Conservation (phyloP, 2,329 filamentous ascomycete genomes). For the Arthrinium puccinioides region DNA sequence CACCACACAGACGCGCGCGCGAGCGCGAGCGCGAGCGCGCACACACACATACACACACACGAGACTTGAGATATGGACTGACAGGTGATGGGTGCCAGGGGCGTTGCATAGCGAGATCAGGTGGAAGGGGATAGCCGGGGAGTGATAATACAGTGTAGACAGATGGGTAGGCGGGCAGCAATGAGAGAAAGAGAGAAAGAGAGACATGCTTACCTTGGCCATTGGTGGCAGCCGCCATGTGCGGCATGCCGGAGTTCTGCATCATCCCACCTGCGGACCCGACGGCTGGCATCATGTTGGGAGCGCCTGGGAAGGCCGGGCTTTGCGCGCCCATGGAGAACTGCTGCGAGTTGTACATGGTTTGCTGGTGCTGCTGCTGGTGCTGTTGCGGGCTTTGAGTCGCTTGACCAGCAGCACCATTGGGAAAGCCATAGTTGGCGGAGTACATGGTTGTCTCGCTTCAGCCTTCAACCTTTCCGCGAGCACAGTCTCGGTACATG, state of each 20-base stretch:
- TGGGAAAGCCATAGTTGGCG: conserved; percentile 47
- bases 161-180: conserved; percentile 13
- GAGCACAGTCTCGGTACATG: too few relatives aligned
- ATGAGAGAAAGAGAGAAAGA: conserved; percentile 15
- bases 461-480: too few relatives aligned
- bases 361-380: conserved; percentile 28
- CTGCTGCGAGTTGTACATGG: conserved; percentile 55
- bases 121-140: too few relatives aligned
- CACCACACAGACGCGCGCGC: too few relatives aligned
- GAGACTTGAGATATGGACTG: too few relatives aligned
- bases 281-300: conserved; percentile 47
- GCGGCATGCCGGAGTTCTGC: conserved; percentile 52
- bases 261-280: conserved; percentile 51
- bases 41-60: too few relatives aligned
- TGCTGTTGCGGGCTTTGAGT: conserved; percentile 13
- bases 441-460: conserved; percentile 41
- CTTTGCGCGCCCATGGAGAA: conserved; percentile 46
- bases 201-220: conserved; percentile 48
- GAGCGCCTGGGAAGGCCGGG: conserved; percentile 38
- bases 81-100: too few relatives aligned
- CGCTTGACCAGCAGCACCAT: conserved; percentile 38
- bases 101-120: too few relatives aligned
- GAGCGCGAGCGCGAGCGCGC: too few relatives aligned
- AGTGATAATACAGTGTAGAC: too few relatives aligned
- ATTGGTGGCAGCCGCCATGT: conserved; percentile 48